Evolutionary conservation across 306 rosid species (phyloP), one percentile per base, ranked within the genome.

Genomic region (Sicyos baderoa): DNA sequence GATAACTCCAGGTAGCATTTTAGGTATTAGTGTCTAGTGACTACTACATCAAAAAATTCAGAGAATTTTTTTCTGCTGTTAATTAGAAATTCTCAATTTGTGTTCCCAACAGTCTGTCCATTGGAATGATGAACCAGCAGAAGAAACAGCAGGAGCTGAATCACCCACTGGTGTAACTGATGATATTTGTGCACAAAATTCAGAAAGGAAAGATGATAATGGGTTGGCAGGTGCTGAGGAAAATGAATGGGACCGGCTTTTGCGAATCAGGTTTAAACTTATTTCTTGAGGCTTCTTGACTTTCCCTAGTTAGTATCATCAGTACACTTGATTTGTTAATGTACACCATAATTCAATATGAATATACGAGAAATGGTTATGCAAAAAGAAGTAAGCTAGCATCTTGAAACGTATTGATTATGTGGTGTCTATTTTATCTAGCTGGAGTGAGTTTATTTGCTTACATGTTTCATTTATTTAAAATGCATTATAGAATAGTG

Each of bases 71-170:
- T 16, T 2, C 16, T 66, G 53, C 37, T 59, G 47, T 67, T 67
- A 67, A 67, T 14, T 45, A 12, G 71, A 66, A 66, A 45, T 67
- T 62, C 59, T 42, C 45, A 40, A 71, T 70, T 70, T 22, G 48
- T 51, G 10, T 72, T 72, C 17, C 66, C 40, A 45, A 40, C 82
- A 94, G 99, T 83, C 97, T 21, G 76, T 84, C 44, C 97, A 90
- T 74, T 94, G 99, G 99, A 94, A 88, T 88, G 99, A 94, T 9
- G 99, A 94, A 81, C 86, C 86, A 73, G 73, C 90, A 40, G 97
- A 88, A 81, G 99, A 94, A 72, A 90, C 82, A 54, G 88, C 77
- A 51, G 87, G 72, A 76, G 90, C 86, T 75, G 99, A 90, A 84
- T 86, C 95, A 61, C 89, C 96, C 70, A 77, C 82, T 60, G 76